Base-by-base conservation (phyloP, 345 rosid species). In the Nasturtium officinale region DNA sequence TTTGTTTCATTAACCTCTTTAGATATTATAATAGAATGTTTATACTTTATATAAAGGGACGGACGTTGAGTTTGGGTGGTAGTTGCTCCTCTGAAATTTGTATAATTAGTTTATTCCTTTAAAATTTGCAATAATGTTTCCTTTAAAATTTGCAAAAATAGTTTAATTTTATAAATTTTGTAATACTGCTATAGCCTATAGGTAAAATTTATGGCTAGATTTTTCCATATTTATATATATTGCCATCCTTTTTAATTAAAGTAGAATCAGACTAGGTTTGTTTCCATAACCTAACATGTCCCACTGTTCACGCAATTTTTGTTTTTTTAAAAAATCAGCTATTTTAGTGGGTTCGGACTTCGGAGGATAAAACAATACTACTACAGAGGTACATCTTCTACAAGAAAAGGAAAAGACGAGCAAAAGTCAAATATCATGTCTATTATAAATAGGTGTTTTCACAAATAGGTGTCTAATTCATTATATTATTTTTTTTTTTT, bases 371-470 rank as follows among this genome's bases (percentile, higher is more conserved):
- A 26, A 50, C 67, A 37, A 61, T 43, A n/a, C n/a, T n/a, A n/a
- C n/a, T n/a, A 71, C 43, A 28, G 12, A 25, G 37, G 10, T 48
- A 63, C 70, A 53, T 62, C 63, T 53, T 63, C 15, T 42, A 37
- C 47, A 3, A 72, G 69, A 62, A 62, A 64, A 63, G 30, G 56
- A 73, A 64, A 55, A 32, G 38, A 65, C 58, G 21, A 65, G 25
- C 67, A 63, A 45, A 64, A 65, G 71, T 73, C 71, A 46, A 73
- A 37, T 62, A 42, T 54, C 38, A 61, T 23, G 65, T 72, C 17
- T 20, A 23, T 29, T 47, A 12, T 29, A 72, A 72, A 54, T 54
- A 42, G 64, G 53, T 64, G 42, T n/a, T 55, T 40, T 43, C 47
- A 15, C 7, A 62, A 63, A 54, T 54, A 54, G 64, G 45, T 64